phyloP scores from a whole-genome alignment of 768 basidiomycete species.

The Collybiopsis luxurians region DNA sequence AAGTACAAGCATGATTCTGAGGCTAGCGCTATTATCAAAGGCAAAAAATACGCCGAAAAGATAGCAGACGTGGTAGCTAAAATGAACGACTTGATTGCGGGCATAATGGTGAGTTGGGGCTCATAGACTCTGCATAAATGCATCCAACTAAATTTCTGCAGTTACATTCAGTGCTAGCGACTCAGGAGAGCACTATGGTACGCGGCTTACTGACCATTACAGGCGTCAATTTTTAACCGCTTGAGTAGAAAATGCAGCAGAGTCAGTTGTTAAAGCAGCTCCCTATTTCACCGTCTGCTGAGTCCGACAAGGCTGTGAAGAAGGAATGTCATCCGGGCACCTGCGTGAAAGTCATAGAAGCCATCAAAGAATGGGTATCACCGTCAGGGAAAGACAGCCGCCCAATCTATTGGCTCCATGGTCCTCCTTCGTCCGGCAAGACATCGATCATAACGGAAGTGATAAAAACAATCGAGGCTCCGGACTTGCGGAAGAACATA shows the following conservation, averaged over 20 bases:
- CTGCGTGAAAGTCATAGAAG: conserved; percentile 12
- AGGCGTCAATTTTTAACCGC: not conserved
- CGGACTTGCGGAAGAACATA: not conserved
- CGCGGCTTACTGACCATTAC: not conserved
- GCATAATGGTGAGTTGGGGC: not conserved
- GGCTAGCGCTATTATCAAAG: not conserved
- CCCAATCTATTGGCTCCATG: not conserved
- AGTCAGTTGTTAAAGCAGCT: not conserved
- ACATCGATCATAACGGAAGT: not conserved
- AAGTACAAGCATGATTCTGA: not conserved
- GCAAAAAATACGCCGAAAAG: not conserved
- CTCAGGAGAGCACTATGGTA: not conserved
- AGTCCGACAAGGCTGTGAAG: not conserved
- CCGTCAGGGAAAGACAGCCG: not conserved
- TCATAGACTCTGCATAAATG: not conserved
- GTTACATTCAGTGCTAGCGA: not conserved
- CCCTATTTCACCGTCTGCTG: not conserved
- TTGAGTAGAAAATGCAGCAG: no score
- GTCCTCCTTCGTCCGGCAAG: not conserved
- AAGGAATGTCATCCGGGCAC: not conserved
- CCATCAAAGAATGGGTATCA: no score
- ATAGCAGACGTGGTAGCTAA: not conserved
- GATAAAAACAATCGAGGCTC: not conserved
- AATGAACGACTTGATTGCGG: not conserved
- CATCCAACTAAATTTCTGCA: not conserved